Base-by-base conservation (phyloP, 1,284 basidiomycete species). In the Trichosporon sp. region DNA sequence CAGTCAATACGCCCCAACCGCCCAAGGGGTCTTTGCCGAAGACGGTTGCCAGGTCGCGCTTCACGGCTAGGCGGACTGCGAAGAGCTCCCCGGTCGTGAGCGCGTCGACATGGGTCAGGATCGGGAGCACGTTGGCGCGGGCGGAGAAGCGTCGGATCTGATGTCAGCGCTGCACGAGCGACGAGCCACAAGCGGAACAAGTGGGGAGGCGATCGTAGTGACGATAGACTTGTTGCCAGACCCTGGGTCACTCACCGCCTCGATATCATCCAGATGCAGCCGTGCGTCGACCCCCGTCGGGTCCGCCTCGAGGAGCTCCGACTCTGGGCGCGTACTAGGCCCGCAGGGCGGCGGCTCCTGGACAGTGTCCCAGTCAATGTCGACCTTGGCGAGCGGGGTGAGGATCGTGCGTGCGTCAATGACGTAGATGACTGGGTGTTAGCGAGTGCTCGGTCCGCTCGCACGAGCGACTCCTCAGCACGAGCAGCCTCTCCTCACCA, bases 371-470 rank as follows among this genome's bases (percentile, higher is more conserved):
- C 74, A 73, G 71, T 75, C 70, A 2, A 73, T 67, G 40, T 73
- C 71, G 68, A 71, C 67, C 0, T 68, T 56, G 26, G 68, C 32
- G 16, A 64, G 37, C 4, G 70, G 65, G 2, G 48, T 61, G 5
- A 83, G 75, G 3, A 81, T 75, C 26, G 71, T 65, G 59, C 80
- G 67, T 1, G 80, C 80, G 70, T 83, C 81, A 40, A 83, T 77
- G 43, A 81, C 73, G 70, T 83, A 83, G 26, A 83, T 68, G 64
- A 80, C 81, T 83, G 69, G 69, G 54, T 10, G 35, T 16, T 6
- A 46, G 35, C 16, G 26, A n/a, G 35, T 26, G 26, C 26, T 26
- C 26, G 26, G 26, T 26, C 26, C 26, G 26, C 26, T 26, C 26
- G 26, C 26, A 26, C 26, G 26, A 26, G 26, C 26, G 26, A 26